Conservation (phyloP, 1,284 basidiomycete genomes). For the Mrakiaceae sp. region DNA sequence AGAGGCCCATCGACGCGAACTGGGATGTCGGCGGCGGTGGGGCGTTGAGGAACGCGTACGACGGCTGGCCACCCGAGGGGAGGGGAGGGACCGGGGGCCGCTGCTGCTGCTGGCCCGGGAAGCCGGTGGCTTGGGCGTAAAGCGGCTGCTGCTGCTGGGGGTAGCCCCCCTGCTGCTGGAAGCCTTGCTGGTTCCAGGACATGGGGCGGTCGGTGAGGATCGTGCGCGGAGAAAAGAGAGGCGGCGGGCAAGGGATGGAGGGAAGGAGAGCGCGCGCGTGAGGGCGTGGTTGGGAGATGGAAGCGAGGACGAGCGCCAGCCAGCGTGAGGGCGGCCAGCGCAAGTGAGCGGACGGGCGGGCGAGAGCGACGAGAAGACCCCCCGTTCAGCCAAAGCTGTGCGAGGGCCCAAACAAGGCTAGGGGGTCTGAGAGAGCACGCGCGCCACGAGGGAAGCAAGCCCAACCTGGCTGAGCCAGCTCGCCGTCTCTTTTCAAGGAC, state of each 20-base stretch:
- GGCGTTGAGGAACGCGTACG: conserved; percentile 32
- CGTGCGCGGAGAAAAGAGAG: not conserved
- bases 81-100: conserved; percentile 14
- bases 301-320: too few species aligned
- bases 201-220: not conserved
- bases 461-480: too few species aligned
- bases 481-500: too few species aligned
- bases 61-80: not conserved
- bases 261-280: not conserved
- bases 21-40: conserved; percentile 26
- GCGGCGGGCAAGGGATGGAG: not conserved
- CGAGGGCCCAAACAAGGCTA: too few species aligned
- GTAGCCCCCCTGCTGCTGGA: conserved; percentile 26
- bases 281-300: too few species aligned
- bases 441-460: too few species aligned
- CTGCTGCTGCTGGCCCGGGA: conserved; percentile 20
- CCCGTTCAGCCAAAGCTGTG: too few species aligned
- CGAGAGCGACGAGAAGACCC: too few species aligned
- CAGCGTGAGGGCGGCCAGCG: too few species aligned
- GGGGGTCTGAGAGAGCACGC: too few species aligned
- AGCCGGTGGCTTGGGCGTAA: conserved; percentile 14
- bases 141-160: conserved; percentile 18
- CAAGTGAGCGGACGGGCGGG: too few species aligned
- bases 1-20: conserved; percentile 18
- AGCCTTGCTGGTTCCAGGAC: conserved; percentile 13